Percentiles rank a stretch among this genome's conserved stretches.
These are phyloP conservation scores for Fusarium sp. DNA, from an alignment of 2,329 filamentous ascomycete species.

Conservation along the genomic window DNA sequence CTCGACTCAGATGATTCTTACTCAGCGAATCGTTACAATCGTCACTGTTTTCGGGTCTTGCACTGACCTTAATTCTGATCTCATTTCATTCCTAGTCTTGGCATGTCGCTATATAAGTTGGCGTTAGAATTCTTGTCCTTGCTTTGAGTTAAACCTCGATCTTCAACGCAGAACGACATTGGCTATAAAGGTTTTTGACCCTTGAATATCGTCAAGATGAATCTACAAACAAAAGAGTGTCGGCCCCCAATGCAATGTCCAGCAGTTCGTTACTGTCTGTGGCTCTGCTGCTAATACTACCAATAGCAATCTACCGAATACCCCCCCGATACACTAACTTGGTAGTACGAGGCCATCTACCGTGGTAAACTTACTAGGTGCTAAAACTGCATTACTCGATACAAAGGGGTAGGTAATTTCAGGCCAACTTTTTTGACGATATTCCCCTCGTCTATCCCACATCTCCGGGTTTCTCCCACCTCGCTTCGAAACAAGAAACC, in stretches of 20 bases:
- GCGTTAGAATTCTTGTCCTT: background rate
- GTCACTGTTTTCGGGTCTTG: background rate
- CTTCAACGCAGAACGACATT: background rate
- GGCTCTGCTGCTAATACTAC: conserved; percentile 8
- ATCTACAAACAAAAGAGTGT: background rate
- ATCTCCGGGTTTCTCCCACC: conserved; percentile 20
- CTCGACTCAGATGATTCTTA: conserved; percentile 27
- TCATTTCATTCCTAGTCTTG: conserved; percentile 9
- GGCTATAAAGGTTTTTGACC: conserved; percentile 18
- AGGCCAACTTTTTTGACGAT: conserved; percentile 4
- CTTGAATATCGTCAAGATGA: background rate
- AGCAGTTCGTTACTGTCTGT: background rate
- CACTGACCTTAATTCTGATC: background rate
- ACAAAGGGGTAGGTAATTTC: conserved; percentile 36
- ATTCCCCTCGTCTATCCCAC: conserved; percentile 6
- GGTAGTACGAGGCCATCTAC: conserved; percentile 11
- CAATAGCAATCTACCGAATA: conserved; percentile 27
- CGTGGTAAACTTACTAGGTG: conserved; percentile 17
- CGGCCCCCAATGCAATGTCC: conserved; percentile 6
- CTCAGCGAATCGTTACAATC: conserved; percentile 8
- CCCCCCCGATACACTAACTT: conserved; percentile 18
- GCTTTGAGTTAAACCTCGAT: background rate
- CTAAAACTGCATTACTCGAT: conserved; percentile 26
- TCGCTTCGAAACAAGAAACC: conserved; percentile 26
- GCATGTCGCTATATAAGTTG: conserved; percentile 4